These are phyloP conservation scores for Ustilago trichophora DNA, from an alignment of 1,284 basidiomycete genomes.

Conservation along the genomic window DNA sequence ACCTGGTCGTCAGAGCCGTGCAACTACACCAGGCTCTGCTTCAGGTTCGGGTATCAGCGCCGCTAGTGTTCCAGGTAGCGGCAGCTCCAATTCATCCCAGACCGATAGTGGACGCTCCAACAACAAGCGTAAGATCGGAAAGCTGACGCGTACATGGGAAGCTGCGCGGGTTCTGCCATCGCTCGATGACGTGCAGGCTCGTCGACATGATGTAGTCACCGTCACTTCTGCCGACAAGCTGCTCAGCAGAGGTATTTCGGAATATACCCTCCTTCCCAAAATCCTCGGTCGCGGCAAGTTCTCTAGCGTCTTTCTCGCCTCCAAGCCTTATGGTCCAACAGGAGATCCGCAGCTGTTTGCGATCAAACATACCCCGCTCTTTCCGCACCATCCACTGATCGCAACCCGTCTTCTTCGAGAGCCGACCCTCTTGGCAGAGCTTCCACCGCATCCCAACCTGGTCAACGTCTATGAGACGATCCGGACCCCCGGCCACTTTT, in stretches of 20 bases:
- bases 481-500: slow-evolving; percentile 71
- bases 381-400: slow-evolving; percentile 72
- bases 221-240: slow-evolving; percentile 61
- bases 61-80: slow-evolving; percentile 1
- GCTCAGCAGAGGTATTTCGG: slow-evolving; percentile 61
- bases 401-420: slow-evolving; percentile 71
- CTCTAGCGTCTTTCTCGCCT: slow-evolving; percentile 65
- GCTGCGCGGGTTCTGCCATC: slow-evolving; percentile 32
- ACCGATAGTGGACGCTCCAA: slow-evolving; percentile 6
- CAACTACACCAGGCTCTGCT: slow-evolving; percentile 33
- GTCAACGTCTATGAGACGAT: slow-evolving; percentile 71
- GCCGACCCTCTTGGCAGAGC: slow-evolving; percentile 71
- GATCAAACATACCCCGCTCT: slow-evolving; percentile 72
- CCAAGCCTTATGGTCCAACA: slow-evolving; percentile 47
- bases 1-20: slow-evolving; percentile 11
- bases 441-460: slow-evolving; percentile 71
- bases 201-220: slow-evolving; percentile 29
- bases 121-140: slow-evolving; percentile 14
- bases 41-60: slow-evolving; percentile 13
- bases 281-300: slow-evolving; percentile 65
- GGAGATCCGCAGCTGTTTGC: slow-evolving; percentile 67
- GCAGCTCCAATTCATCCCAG: slow-evolving; percentile 15
- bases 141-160: slow-evolving; percentile 18
- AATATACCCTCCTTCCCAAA: slow-evolving; percentile 65
- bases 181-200: slow-evolving; percentile 28